Evolutionary conservation across 2,329 filamentous ascomycete genomes (phyloP).

Genomic region (Seiridium unicorne): DNA sequence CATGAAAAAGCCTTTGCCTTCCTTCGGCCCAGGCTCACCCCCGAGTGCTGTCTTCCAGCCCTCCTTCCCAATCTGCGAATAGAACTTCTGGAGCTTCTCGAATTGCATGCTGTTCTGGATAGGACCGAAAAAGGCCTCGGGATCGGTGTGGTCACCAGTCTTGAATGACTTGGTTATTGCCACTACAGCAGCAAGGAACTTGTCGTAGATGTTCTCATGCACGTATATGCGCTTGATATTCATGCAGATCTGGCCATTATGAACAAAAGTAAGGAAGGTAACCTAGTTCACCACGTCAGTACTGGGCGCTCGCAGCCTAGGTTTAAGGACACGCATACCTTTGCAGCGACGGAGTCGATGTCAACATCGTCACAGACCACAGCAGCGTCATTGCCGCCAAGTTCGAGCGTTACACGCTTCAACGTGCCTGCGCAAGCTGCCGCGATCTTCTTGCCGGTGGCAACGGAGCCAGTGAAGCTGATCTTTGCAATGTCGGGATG

Average conservation of each 20-base stretch:
- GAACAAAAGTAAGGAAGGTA: slow-evolving; percentile 44
- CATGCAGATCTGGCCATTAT: slow-evolving; percentile 50
- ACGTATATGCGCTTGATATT: slow-evolving; percentile 56
- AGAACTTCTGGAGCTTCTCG: slow-evolving; percentile 42
- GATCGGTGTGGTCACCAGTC: slow-evolving; percentile 26
- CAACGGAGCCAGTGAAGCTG: slow-evolving; percentile 48
- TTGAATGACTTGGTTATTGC: slow-evolving; percentile 36
- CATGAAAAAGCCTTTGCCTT: slow-evolving; percentile 52
- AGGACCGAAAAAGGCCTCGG: slow-evolving; percentile 48
- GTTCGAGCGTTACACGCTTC: slow-evolving; percentile 54
- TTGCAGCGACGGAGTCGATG: not conserved
- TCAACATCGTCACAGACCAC: slow-evolving; percentile 52
- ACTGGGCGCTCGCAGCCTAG: not conserved
- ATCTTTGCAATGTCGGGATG: slow-evolving; percentile 2
- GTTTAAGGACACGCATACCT: not conserved
- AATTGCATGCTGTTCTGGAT: slow-evolving; percentile 64
- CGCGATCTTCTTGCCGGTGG: slow-evolving; percentile 56
- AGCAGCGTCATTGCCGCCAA: slow-evolving; percentile 53
- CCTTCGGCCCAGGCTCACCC: slow-evolving; percentile 30
- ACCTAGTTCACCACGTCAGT: slow-evolving; percentile 20
- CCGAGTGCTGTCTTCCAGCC: slow-evolving; percentile 45
- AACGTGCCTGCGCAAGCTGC: slow-evolving; percentile 47
- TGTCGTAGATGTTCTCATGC: slow-evolving; percentile 54
- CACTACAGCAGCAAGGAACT: slow-evolving; percentile 40
- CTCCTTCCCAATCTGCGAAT: slow-evolving; percentile 44